phyloP scores from a whole-genome alignment of 2,329 filamentous ascomycete genomes.

The Xylaria sp. region DNA sequence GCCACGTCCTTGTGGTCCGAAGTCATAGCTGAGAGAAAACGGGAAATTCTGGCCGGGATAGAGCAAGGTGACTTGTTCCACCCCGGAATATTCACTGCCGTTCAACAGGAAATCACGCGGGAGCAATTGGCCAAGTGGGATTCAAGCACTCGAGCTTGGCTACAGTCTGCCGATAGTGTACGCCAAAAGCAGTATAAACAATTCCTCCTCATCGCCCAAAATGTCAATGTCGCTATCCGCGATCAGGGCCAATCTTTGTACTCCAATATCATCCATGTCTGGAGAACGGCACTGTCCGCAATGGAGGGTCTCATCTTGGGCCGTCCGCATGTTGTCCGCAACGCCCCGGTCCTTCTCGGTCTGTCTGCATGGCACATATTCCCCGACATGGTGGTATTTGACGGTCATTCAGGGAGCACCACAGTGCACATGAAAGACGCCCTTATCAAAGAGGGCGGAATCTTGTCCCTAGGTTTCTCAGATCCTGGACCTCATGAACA shows the following conservation, averaged over 20 bases:
- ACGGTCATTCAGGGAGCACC: neutral
- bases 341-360: conserved; percentile 27
- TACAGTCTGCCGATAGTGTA: too few species aligned
- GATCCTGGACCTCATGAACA: neutral
- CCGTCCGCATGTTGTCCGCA: conserved; percentile 17
- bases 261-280: conserved; percentile 23
- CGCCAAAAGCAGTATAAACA: too few species aligned
- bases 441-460: conserved; percentile 18
- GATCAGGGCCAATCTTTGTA: conserved; percentile 2
- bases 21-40: too few species aligned
- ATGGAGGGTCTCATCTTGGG: conserved; percentile 31
- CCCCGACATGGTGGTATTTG: conserved; percentile 27
- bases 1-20: too few species aligned
- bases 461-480: conserved; percentile 28
- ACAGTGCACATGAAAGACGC: conserved; percentile 24
- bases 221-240: conserved; percentile 27
- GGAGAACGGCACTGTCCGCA: conserved; percentile 19
- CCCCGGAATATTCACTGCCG: too few species aligned
- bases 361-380: conserved; percentile 36
- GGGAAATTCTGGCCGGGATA: too few species aligned
- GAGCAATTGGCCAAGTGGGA: too few species aligned
- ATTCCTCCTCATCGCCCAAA: conserved; percentile 30
- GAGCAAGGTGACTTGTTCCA: too few species aligned
- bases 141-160: too few species aligned
- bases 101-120: too few species aligned